Conservation (phyloP, 495 filamentous ascomycete genomes). For the Xylaria longipes region DNA sequence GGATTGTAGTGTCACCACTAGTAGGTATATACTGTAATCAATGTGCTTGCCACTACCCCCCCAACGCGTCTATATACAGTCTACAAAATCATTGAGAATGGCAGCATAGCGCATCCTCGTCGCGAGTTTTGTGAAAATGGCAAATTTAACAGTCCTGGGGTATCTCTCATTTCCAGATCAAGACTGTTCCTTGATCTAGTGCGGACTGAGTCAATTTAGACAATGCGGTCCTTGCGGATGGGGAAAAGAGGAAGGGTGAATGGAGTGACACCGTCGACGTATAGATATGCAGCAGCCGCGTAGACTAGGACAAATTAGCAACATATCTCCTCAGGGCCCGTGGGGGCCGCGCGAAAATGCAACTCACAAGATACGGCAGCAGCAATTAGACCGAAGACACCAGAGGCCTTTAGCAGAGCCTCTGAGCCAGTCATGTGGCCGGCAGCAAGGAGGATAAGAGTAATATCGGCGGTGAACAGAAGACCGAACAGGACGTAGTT, state of each 20-base stretch:
- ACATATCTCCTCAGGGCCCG: background rate
- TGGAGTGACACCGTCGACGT: constrained; percentile 26
- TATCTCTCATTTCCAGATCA: constrained; percentile 18
- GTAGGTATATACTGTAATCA: constrained; percentile 17
- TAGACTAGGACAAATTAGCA: constrained; percentile 22
- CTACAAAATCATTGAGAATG: constrained; percentile 17
- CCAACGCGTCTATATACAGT: constrained; percentile 24
- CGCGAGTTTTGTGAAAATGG: constrained; percentile 11
- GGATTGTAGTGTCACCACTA: constrained; percentile 8
- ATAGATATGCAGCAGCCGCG: constrained; percentile 27
- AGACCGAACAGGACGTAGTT: constrained; percentile 40
- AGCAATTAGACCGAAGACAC: constrained; percentile 40
- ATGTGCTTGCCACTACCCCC: constrained; percentile 7
- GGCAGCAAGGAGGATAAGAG: constrained; percentile 38
- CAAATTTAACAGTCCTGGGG: constrained; percentile 5
- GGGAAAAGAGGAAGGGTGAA: constrained; percentile 32
- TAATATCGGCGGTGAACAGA: constrained; percentile 39
- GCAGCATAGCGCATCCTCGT: constrained; percentile 17
- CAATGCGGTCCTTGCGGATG: constrained; percentile 30
- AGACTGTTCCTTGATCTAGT: background rate
- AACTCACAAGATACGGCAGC: constrained; percentile 42
- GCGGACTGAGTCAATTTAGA: constrained; percentile 5
- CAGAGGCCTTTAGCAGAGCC: constrained; percentile 31
- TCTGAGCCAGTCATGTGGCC: constrained; percentile 40
- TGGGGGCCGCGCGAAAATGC: background rate